Evolutionary conservation across 192 early-diverging fungal species (phyloP), one percentile per base, ranked within the genome.

Genomic region (Coemansia sp.): DNA sequence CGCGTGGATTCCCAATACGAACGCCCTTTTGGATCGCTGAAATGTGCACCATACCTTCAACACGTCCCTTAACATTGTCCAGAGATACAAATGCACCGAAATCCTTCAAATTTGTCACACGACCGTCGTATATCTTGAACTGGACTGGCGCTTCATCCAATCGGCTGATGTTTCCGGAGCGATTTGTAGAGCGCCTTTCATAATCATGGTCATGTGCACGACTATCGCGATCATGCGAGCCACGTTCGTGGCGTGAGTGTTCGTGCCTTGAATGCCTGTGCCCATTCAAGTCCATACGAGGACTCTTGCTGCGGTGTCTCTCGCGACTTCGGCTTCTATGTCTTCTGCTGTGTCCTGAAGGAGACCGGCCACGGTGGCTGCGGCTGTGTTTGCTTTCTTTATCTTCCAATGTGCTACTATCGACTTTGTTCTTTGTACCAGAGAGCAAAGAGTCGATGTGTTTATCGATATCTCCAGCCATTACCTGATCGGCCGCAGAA

Each of bases 81-180:
- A 99, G 74, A 13, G 82, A 59, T 7, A 97, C 92, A 84, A 99
- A 99, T 2, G 88, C 93, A 18, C 97, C 97, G 86, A 97, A 99
- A 39, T 95, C 93, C 57, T 90, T 92, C 29, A 95, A 83, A 60
- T 89, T 92, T 4, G 90, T 85, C 16, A 97, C 89, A 26, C 78
- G 86, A 12, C 94, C 97, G 29, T 78, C 63, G 72, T 99, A 99
- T 29, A 99, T 95, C 68, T 97, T 94, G 84, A 96, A 95, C 1
- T 96, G 74, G 0, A 96, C 71, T 0, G 97, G 95, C 1, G 81
- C 84, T 21, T 92, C 90, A 59, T 96, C 94, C 16, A 91, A 13
- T 15, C n/a, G 55, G 30, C 12, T 57, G 25, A 13, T 16, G 33
- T 34, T 29, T 20, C 37, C 56, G 15, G 35, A 58, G 28, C 30